phyloP scores from a whole-genome alignment of 169 alveolate genomes.

The Eimeria acervulina region DNA sequence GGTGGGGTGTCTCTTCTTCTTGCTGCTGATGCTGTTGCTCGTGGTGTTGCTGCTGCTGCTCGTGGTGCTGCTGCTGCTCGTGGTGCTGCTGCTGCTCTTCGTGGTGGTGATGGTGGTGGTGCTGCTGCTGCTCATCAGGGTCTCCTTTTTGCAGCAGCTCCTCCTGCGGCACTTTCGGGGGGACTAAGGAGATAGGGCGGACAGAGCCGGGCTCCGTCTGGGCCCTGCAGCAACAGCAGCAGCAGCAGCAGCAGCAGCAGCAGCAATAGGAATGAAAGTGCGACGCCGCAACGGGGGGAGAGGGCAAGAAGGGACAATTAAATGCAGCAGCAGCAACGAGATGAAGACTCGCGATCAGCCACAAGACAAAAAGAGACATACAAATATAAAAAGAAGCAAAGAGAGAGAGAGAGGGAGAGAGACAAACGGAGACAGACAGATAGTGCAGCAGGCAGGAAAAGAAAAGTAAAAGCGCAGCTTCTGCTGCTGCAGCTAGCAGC shows the following conservation, averaged over 20 bases:
- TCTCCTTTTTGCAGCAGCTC: background rate
- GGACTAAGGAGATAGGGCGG: background rate
- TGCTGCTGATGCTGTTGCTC: background rate
- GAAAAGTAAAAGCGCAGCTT: background rate
- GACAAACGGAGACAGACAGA: background rate
- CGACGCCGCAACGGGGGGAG: background rate
- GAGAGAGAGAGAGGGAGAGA: background rate
- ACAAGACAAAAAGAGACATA: no score
- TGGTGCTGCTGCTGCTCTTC: conserved; percentile 4
- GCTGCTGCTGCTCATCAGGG: background rate
- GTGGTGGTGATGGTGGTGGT: background rate
- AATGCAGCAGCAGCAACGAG: background rate
- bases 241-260: conserved; percentile 16
- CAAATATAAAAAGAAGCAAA: no score
- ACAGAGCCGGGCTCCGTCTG: conserved; percentile 54
- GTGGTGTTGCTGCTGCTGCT: background rate
- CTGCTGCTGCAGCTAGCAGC: no score
- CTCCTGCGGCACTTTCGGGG: background rate
- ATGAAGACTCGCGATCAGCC: background rate
- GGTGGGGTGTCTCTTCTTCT: background rate
- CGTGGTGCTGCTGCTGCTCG: background rate
- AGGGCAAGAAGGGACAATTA: no score
- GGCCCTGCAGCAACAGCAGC: conserved; percentile 18
- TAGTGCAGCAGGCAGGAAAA: background rate
- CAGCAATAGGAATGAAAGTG: background rate